A percentile compares a stretch with the other conserved stretches of the same genome.
These are phyloP conservation scores for Vigna hirtella DNA, from an alignment of 306 rosid genomes.

Conservation along the genomic window DNA sequence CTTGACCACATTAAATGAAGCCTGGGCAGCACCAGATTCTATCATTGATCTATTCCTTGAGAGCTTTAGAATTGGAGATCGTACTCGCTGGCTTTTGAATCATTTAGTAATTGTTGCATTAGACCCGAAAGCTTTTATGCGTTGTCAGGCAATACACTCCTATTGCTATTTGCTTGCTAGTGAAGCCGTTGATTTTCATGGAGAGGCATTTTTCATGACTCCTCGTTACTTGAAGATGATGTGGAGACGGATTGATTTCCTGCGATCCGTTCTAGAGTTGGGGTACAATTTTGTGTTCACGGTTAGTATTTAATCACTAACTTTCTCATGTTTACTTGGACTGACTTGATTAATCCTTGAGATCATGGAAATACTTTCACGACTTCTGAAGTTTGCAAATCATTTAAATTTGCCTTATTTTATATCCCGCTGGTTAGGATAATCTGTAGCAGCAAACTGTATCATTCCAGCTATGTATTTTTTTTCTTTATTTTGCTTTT, in stretches of 20 bases:
- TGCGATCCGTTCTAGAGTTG: slow-evolving; percentile 77
- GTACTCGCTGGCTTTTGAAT: slow-evolving; percentile 70
- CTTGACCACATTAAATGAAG: slow-evolving; percentile 89
- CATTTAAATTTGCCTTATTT: neutral
- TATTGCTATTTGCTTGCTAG: slow-evolving; percentile 75
- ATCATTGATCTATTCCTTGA: slow-evolving; percentile 87
- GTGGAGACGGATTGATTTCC: slow-evolving; percentile 95
- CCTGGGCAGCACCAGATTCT: slow-evolving; percentile 92
- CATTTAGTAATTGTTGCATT: slow-evolving; percentile 90
- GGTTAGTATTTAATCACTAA: slow-evolving; percentile 57
- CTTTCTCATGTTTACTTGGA: slow-evolving; percentile 26
- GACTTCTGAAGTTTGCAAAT: slow-evolving; percentile 16
- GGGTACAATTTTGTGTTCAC: slow-evolving; percentile 97
- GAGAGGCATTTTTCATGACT: slow-evolving; percentile 90
- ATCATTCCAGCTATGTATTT: slow-evolving; percentile 2
- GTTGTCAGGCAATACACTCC: slow-evolving; percentile 72
- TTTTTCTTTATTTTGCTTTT: neutral
- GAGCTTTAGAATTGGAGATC: slow-evolving; percentile 86
- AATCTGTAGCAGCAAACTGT: neutral
- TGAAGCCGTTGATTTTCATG: slow-evolving; percentile 78
- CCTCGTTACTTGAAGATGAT: slow-evolving; percentile 91
- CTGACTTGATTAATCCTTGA: slow-evolving; percentile 7
- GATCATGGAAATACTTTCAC: slow-evolving; percentile 26
- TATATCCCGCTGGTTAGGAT: slow-evolving; percentile 4
- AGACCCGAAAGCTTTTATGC: slow-evolving; percentile 74